Conservation (phyloP, 2,329 filamentous ascomycete genomes). For the Talaromyces sp. region DNA sequence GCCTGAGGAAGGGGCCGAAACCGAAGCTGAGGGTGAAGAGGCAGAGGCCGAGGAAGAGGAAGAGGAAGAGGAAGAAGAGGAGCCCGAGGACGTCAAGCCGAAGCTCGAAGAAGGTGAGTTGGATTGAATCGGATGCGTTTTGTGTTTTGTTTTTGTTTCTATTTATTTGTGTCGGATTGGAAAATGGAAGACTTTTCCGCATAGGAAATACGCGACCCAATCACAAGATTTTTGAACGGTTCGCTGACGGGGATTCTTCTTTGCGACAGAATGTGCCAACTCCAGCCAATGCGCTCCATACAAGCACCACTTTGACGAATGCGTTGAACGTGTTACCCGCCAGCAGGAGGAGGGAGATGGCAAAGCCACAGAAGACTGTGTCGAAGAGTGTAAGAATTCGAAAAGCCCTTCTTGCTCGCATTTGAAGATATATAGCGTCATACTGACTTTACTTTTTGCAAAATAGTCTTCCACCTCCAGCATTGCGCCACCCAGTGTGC, state of each 20-base stretch:
- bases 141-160: background rate
- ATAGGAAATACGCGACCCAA: background rate
- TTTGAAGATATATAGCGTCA: background rate
- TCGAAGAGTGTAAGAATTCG: slow-evolving; percentile 84
- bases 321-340: slow-evolving; percentile 82
- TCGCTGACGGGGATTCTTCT: background rate
- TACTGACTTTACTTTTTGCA: background rate
- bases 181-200: background rate
- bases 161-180: background rate
- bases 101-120: slow-evolving; percentile 84
- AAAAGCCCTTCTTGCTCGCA: background rate
- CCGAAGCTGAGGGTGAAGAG: slow-evolving; percentile 47
- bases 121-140: background rate
- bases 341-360: slow-evolving; percentile 63
- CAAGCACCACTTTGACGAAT: slow-evolving; percentile 99
- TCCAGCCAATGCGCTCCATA: slow-evolving; percentile 75
- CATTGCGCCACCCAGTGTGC: slow-evolving; percentile 93
- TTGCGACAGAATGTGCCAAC: slow-evolving; percentile 72
- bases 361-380: slow-evolving; percentile 87
- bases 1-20: slow-evolving; percentile 35
- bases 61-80: slow-evolving; percentile 69
- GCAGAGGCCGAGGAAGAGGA: slow-evolving; percentile 55
- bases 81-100: slow-evolving; percentile 80
- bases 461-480: slow-evolving; percentile 90
- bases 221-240: background rate